Base-by-base conservation (phyloP, 2,329 filamentous ascomycete species). In the Ceratocystis papillata region DNA sequence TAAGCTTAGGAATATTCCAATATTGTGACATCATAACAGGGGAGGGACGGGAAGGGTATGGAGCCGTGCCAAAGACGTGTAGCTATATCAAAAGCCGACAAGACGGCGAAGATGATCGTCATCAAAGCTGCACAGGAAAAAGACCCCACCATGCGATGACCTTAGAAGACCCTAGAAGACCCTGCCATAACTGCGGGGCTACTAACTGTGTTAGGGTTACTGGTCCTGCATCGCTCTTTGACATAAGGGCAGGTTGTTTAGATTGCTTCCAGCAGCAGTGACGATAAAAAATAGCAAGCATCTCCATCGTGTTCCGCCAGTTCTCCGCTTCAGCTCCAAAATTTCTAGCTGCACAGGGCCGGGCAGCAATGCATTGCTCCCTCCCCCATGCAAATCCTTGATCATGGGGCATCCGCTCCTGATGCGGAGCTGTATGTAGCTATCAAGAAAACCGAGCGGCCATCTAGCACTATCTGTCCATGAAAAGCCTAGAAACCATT, bases 1-100 rank as follows among this genome's bases (percentile, higher is more conserved):
- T 81, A 59, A 83, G 77, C 60, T 73, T 71, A 57, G 76, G 76
- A 62, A 41, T 59, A 55, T 65, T 64, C 63, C 63, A 65, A 22
- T 63, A 67, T 10, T 63, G 22, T 17, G 66, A 41, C 66, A 67
- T 67, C 41, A 30, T 62, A 22, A 25, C 22, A 25, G n/a, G 5
- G 4, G 20, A 20, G 4, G 28, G 12, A 12, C 6, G 44, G 17
- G 15, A 8, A 55, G n/a, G 20, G 20, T 5, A n/a, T 4, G 33
- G 48, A 12, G 46, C 10, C 44, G 10, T n/a, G 20, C 48, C 30
- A 64, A 22, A 44, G n/a, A 22, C 4, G 30, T 8, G 12, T 59
- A 15, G 25, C 6, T 22, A 48, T 41, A 15, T 41, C 17, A 62
- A 48, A 1, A 62, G 30, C 17, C 48, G 20, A 25, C 48, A 6